These are phyloP conservation scores for Helotiales sp. DNA, from an alignment of 2,329 filamentous ascomycete species.

Conservation along the genomic window DNA sequence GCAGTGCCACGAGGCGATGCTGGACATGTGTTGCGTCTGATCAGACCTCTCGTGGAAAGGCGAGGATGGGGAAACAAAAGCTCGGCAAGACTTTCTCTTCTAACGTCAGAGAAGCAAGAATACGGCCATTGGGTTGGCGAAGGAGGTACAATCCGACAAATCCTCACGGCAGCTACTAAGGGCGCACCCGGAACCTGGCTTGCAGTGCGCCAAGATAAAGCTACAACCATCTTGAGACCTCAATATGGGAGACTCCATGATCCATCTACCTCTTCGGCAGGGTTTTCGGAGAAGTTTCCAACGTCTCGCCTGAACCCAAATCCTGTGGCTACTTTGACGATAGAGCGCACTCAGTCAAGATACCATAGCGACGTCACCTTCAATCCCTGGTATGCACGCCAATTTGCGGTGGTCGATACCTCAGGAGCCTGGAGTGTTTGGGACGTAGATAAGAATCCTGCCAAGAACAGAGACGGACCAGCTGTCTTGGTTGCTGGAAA, in stretches of 20 bases:
- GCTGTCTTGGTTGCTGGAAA: conserved; percentile 23
- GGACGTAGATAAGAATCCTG: conserved; percentile 42
- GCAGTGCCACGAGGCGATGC: conserved; percentile 32
- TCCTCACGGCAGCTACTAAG: conserved; percentile 42
- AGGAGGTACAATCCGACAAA: conserved; percentile 48
- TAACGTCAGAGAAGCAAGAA: conserved; percentile 23
- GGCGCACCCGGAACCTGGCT: conserved; percentile 41
- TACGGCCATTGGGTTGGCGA: conserved; percentile 32
- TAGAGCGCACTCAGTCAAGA: conserved; percentile 52
- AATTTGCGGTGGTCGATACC: conserved; percentile 66
- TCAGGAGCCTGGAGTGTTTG: conserved; percentile 68
- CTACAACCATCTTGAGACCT: conserved; percentile 45
- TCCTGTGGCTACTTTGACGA: conserved; percentile 52
- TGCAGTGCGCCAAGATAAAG: conserved; percentile 44
- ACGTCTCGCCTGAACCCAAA: conserved; percentile 57
- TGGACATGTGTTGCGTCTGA: conserved; percentile 32
- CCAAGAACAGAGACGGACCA: conserved; percentile 3
- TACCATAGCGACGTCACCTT: conserved; percentile 65
- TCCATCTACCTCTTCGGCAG: conserved; percentile 5
- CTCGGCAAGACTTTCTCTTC: conserved; percentile 22
- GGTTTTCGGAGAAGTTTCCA: conserved; percentile 18
- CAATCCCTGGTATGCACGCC: conserved; percentile 59
- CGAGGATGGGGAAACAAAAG: conserved; percentile 30
- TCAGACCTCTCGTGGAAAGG: conserved; percentile 28
- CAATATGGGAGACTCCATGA: conserved; percentile 21